phyloP scores from a whole-genome alignment of 2,329 filamentous ascomycete genomes.

The Botrytis galanthina region DNA sequence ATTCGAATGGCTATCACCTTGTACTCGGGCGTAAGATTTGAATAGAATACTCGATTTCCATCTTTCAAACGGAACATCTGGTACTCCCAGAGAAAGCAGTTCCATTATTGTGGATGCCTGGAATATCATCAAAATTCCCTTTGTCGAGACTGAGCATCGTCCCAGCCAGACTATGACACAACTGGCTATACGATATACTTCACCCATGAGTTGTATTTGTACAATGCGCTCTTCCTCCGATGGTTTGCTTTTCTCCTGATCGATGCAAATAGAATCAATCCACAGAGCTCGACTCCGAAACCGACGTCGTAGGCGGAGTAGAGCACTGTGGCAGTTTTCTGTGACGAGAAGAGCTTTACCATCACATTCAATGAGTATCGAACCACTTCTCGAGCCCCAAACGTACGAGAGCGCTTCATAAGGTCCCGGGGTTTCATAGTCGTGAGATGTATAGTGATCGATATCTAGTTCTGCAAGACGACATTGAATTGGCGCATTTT shows the following conservation, averaged over 20 bases:
- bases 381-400: neutral
- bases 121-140: neutral
- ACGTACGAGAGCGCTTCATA: neutral
- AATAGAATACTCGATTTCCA: neutral
- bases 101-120: neutral
- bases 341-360: neutral
- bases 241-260: neutral
- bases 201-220: neutral
- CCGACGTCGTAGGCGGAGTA: neutral
- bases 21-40: neutral
- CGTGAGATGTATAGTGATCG: neutral
- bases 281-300: neutral
- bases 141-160: neutral
- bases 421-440: neutral
- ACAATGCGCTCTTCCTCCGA: neutral
- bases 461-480: neutral
- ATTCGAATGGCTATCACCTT: neutral
- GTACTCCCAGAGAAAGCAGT: no score
- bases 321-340: neutral
- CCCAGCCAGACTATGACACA: neutral
- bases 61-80: rapidly evolving
- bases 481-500: neutral
- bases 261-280: neutral
- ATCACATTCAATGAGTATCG: neutral
- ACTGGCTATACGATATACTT: neutral